These are phyloP conservation scores for Phytopythium boreale DNA, from an alignment of 352 stramenopile genomes.

Conservation along the genomic window DNA sequence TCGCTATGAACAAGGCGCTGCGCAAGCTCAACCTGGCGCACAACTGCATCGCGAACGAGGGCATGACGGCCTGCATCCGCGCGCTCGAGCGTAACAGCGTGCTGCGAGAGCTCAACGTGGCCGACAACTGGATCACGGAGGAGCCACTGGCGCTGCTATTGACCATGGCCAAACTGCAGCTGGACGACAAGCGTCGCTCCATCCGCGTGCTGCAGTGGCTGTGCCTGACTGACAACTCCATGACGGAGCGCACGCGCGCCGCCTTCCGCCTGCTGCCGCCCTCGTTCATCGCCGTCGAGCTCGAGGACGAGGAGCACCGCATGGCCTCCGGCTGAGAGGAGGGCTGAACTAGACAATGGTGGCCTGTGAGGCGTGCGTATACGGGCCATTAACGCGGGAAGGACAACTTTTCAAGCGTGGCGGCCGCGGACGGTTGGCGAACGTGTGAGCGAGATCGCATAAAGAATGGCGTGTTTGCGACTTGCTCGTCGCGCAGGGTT, in stretches of 20 bases:
- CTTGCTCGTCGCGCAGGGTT: too few species aligned
- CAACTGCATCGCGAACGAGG: slow-evolving; percentile 75
- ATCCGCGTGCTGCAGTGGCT: slow-evolving; percentile 39
- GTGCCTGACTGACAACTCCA: slow-evolving; percentile 54
- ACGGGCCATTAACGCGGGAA: neutral
- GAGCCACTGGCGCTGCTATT: slow-evolving; percentile 52
- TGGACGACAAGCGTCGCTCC: slow-evolving; percentile 17
- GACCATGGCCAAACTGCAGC: slow-evolving; percentile 30
- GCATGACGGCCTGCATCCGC: slow-evolving; percentile 53
- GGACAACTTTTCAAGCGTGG: neutral
- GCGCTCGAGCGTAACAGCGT: slow-evolving; percentile 53
- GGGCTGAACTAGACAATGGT: neutral
- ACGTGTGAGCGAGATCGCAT: too few species aligned
- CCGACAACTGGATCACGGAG: slow-evolving; percentile 72
- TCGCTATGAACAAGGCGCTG: slow-evolving; percentile 56
- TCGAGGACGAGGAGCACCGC: slow-evolving; percentile 38
- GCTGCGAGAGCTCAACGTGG: slow-evolving; percentile 70
- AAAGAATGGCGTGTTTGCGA: too few species aligned
- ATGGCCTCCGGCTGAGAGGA: neutral
- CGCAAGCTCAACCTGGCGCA: slow-evolving; percentile 50
- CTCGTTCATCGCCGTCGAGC: slow-evolving; percentile 33
- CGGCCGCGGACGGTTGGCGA: too few species aligned
- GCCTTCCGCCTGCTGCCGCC: slow-evolving; percentile 27
- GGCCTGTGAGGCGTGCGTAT: too few species aligned
- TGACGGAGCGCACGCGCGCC: slow-evolving; percentile 48